Evolutionary conservation across 1,139 yeast species (phyloP), one percentile per base, ranked within the genome.

Genomic region (Petasospora rhodanensis): DNA sequence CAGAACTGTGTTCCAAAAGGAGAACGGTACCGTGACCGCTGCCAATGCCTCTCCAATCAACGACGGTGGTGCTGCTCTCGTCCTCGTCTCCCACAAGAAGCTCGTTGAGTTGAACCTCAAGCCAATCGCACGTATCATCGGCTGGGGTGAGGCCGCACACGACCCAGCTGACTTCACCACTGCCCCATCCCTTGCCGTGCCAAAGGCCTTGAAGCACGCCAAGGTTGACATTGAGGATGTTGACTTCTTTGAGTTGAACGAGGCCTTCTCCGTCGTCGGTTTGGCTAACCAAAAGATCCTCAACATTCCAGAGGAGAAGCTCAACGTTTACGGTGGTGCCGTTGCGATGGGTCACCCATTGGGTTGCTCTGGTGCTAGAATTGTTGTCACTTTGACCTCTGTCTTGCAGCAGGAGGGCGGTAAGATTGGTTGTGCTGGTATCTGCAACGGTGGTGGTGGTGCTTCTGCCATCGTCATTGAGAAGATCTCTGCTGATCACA

Each of bases 401-500:
- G 80, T 87, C 11, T 73, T 91, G 57, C 51, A 64, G 26, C 96
- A 87, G 66, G 91, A 81, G 63, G 72, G 71, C 41, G 97, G 96
- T 56, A 86, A 80, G 68, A 64, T 79, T 50, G 98, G 98, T 60
- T 86, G 77, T 48, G 96, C 96, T 52, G 96, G 85, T 61, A 81
- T 91, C 59, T 91, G 97, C 73, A 91, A 91, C 63, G 97, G 98
- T 69, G 98, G 98, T 55, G 98, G 98, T 59, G 97, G 97, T 59
- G 97, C 96, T 38, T 81, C 95, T 39, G 78, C 94, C 22, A 63
- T 85, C 48, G 82, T 85, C 42, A 70, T 85, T 48, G 89, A 83
- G 64, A 74, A 59, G 51, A 49, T 65, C 27, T 59, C 54, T 5
- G 32, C 43, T 29, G 52, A 50, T 27, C 52, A 48, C 26, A 5